Base-by-base conservation (phyloP, 2,329 filamentous ascomycete species). In the Diaporthe sp. region DNA sequence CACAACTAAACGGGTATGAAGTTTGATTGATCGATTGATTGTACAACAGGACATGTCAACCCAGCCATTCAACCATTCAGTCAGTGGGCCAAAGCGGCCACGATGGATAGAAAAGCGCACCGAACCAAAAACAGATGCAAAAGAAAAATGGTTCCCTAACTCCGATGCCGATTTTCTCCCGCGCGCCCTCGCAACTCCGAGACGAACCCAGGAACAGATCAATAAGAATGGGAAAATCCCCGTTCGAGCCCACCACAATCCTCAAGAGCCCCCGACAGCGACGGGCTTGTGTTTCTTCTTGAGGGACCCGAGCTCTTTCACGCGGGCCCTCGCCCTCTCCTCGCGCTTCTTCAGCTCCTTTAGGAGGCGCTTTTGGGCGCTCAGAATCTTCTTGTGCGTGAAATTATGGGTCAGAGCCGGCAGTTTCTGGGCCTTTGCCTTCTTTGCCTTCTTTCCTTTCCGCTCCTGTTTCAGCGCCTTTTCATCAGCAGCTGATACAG, bases 131-230 rank as follows among this genome's bases (percentile, higher is more conserved):
- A 34, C 25, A 65, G 61, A 65, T 49, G 42, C 51, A 60, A 67
- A 34, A 47, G 3, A 53, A 37, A 34, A 8, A 55, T 57, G 57
- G 25, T 51, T 58, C 72, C 75, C 37, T 37, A 77, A 77, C 76
- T 75, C 76, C 76, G 61, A 76, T 77, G 76, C 76, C 76, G 49
- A 77, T 53, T 60, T 73, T 53, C 51, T 73, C 57, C 39, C 58
- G 25, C 74, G 20, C 71, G 70, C 74, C 74, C 75, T 67, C 39
- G 28, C n/a, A 77, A 77, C 76, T 76, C 76, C 76, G 63, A 65
- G 37, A 71, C 28, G 72, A 60, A 75, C 37, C 55, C 51, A 55
- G 25, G 67, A 60, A 76, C 71, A 73, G 58, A 55, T 47, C 53
- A 51, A 71, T 65, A 61, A 31, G 58, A 72, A 53, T 60, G 47